A percentile compares a stretch with the other conserved stretches of the same genome.
Evolutionary conservation across 2,329 filamentous ascomycete species (phyloP).

Genomic region (Xylariaceae sp.): DNA sequence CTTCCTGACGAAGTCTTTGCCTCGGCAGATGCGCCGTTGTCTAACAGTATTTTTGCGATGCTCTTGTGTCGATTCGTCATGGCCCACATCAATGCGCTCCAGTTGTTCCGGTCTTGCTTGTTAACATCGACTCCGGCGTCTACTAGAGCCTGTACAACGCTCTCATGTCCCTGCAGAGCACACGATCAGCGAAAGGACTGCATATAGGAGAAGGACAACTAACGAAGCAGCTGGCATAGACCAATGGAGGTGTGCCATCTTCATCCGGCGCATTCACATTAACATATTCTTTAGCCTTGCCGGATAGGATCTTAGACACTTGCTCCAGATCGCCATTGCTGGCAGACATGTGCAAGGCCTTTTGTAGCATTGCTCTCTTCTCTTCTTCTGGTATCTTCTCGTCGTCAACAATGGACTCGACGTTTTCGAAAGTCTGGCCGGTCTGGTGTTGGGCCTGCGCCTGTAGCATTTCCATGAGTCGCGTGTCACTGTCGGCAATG

Average conservation of each 20-base stretch:
- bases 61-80: slow-evolving; percentile 98
- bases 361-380: slow-evolving; percentile 79
- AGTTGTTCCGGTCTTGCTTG: slow-evolving; percentile 91
- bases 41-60: slow-evolving; percentile 87
- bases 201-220: slow-evolving; percentile 33
- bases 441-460: slow-evolving; percentile 85
- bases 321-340: slow-evolving; percentile 90
- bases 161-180: slow-evolving; percentile 69
- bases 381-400: slow-evolving; percentile 68
- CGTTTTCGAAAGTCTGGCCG: slow-evolving; percentile 68
- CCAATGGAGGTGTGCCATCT: slow-evolving; percentile 91
- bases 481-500: slow-evolving; percentile 71
- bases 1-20: slow-evolving; percentile 91
- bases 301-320: slow-evolving; percentile 70
- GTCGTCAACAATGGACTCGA: slow-evolving; percentile 73
- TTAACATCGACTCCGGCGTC: slow-evolving; percentile 85
- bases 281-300: slow-evolving; percentile 69
- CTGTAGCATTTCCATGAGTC: slow-evolving; percentile 93
- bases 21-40: slow-evolving; percentile 92
- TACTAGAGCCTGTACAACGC: slow-evolving; percentile 79
- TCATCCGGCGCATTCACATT: slow-evolving; percentile 87
- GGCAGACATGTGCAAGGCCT: slow-evolving; percentile 86
- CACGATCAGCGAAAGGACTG: slow-evolving; percentile 3
- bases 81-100: slow-evolving; percentile 98
- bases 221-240: slow-evolving; percentile 97